Evolutionary conservation across 805 yeast species (phyloP).

Genomic region (Nematodospora valgi): DNA sequence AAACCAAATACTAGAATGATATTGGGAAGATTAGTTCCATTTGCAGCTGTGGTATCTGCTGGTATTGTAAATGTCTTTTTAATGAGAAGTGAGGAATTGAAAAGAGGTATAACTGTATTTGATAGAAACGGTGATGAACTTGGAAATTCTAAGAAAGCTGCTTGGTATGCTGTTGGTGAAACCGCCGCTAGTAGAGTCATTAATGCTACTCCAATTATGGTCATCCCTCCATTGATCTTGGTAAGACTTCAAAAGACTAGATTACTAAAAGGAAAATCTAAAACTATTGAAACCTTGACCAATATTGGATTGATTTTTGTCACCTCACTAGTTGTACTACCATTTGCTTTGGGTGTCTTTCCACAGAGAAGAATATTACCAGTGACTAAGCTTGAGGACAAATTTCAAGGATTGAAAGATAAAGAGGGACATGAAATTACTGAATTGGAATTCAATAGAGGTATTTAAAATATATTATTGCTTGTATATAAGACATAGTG

Average conservation of each 20-base stretch:
- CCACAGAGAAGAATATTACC: slow-evolving; percentile 77
- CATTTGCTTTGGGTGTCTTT: slow-evolving; percentile 93
- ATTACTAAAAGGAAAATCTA: slow-evolving; percentile 63
- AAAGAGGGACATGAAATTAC: slow-evolving; percentile 54
- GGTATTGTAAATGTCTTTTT: slow-evolving; percentile 94
- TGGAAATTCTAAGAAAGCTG: slow-evolving; percentile 78
- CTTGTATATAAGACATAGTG: slow-evolving; percentile 1
- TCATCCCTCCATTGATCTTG: slow-evolving; percentile 82
- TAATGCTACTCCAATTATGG: slow-evolving; percentile 98
- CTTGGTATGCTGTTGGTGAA: slow-evolving; percentile 90
- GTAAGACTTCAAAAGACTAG: slow-evolving; percentile 69
- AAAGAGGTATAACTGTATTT: slow-evolving; percentile 73
- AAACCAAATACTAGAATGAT: slow-evolving; percentile 67
- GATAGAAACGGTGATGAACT: slow-evolving; percentile 61
- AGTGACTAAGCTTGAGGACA: slow-evolving; percentile 59
- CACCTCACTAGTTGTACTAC: slow-evolving; percentile 84
- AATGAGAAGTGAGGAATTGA: slow-evolving; percentile 94
- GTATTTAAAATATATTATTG: slow-evolving; percentile 57
- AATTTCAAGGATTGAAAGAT: slow-evolving; percentile 60
- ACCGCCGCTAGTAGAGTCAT: slow-evolving; percentile 94
- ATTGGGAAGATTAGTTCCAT: slow-evolving; percentile 87
- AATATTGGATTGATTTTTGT: slow-evolving; percentile 82
- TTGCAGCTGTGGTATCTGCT: slow-evolving; percentile 98
- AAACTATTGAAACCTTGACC: slow-evolving; percentile 61
- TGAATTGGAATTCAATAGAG: slow-evolving; percentile 85